Evolutionary conservation across 257 asterid species (phyloP), one percentile per base, ranked within the genome.

Genomic region (Vinca minor): DNA sequence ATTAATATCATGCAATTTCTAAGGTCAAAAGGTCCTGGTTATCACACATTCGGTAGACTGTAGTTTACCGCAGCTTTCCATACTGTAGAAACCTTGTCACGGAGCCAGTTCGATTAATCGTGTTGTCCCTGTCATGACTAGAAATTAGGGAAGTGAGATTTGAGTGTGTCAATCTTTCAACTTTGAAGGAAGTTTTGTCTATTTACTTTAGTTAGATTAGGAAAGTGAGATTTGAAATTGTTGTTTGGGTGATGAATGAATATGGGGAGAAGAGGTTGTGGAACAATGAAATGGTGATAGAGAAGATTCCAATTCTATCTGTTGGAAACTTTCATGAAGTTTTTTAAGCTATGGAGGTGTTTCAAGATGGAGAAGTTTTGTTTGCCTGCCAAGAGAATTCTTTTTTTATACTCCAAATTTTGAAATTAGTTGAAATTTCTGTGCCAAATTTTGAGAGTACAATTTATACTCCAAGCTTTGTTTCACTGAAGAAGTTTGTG

Each of bases 201-300:
- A n/a, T n/a, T n/a, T n/a, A n/a, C n/a, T n/a, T n/a, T n/a, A n/a
- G n/a, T n/a, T n/a, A n/a, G n/a, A n/a, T n/a, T n/a, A n/a, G n/a
- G n/a, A n/a, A n/a, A n/a, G n/a, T n/a, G 5, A 59, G 67, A 3
- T 35, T 8, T 11, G 65, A 73, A 10, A 69, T 85, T 25, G 84
- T 76, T 3, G 70, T 81, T 2, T 83, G 93, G 93, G 72, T 73
- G 38, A 85, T 85, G 89, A 83, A 69, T 61, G 83, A 85, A 47
- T 81, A 83, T 1, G 76, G 77, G 36, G 77, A 72, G 7, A 31
- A 62, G 61, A 58, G 55, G 28, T 78, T 84, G 1, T 85, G 93
- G 93, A 46, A 23, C 3, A 80, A 71, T 64, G 67, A 77, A 8
- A 35, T 78, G 50, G 81, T 76, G 17, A 77, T 84, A 52, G 69